These are phyloP conservation scores for Oryza coarctata DNA, from an alignment of 176 grass and related monocot species.

Conservation along the genomic window DNA sequence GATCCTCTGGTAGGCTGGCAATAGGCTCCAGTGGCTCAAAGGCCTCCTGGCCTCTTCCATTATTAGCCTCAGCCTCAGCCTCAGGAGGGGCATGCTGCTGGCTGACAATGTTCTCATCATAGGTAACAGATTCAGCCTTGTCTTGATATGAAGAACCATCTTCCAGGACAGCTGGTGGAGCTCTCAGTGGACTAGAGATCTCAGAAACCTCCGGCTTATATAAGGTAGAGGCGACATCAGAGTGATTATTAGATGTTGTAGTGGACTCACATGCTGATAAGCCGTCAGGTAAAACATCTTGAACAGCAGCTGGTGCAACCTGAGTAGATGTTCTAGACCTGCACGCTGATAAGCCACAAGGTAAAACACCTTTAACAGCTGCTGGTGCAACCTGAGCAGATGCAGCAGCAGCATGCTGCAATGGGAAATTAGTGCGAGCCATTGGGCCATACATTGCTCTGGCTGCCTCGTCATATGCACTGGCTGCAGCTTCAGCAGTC, in stretches of 20 bases:
- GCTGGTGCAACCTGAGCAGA: neutral
- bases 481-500: constrained; percentile 55
- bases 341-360: constrained; percentile 29
- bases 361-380: neutral
- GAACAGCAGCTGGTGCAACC: neutral
- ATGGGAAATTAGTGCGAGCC: constrained; percentile 64
- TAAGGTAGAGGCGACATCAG: neutral
- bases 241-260: constrained; percentile 27
- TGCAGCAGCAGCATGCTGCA: neutral
- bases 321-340: constrained; percentile 23
- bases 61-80: neutral
- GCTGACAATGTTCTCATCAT: neutral
- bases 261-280: constrained; percentile 52
- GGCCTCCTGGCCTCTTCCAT: constrained; percentile 5
- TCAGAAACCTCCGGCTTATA: constrained; percentile 11
- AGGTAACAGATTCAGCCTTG: neutral
- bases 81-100: neutral
- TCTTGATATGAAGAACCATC: neutral
- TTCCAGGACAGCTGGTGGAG: neutral
- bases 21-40: constrained; percentile 59
- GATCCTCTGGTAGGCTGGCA: constrained; percentile 16
- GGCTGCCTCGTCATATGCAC: constrained; percentile 85
- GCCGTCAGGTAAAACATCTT: neutral
- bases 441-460: constrained; percentile 76
- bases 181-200: neutral